phyloP scores from a whole-genome alignment of 495 filamentous ascomycete genomes.

The Hypoxylon trugodes region DNA sequence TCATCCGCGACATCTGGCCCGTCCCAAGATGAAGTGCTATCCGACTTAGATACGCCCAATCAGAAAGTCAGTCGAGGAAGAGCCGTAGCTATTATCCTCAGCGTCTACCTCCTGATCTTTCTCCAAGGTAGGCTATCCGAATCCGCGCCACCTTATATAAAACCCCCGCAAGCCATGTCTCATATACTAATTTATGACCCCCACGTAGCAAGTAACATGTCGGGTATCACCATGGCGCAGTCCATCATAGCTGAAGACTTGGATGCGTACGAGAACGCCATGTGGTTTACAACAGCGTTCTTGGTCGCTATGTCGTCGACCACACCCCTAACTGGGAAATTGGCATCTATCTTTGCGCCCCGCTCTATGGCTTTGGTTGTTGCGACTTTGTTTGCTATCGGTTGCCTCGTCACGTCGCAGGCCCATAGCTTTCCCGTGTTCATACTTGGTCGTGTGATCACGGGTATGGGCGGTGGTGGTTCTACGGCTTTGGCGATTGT shows the following conservation, averaged over 20 bases:
- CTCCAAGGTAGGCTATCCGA: slow-evolving; percentile 45
- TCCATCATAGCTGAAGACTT: slow-evolving; percentile 74
- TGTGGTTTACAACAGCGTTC: slow-evolving; percentile 80
- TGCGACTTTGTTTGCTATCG: slow-evolving; percentile 64
- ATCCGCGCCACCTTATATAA: not conserved
- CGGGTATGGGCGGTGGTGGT: slow-evolving; percentile 71
- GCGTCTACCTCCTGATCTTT: slow-evolving; percentile 57
- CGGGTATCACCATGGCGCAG: slow-evolving; percentile 77
- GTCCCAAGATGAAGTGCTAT: slow-evolving; percentile 16
- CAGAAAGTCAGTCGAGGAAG: slow-evolving; percentile 38
- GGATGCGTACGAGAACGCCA: slow-evolving; percentile 72
- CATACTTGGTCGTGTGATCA: slow-evolving; percentile 69
- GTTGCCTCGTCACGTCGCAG: slow-evolving; percentile 67
- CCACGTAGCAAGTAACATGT: slow-evolving; percentile 72
- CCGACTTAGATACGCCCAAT: slow-evolving; percentile 40
- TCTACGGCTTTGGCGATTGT: slow-evolving; percentile 74
- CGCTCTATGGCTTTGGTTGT: slow-evolving; percentile 66
- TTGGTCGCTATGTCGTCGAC: slow-evolving; percentile 74
- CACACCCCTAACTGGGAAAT: slow-evolving; percentile 69
- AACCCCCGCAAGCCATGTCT: not conserved
- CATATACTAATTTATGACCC: slow-evolving; percentile 7
- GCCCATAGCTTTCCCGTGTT: slow-evolving; percentile 66
- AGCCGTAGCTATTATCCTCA: slow-evolving; percentile 48
- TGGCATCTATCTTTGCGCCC: slow-evolving; percentile 73
- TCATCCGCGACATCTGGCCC: slow-evolving; percentile 22